Evolutionary conservation across 495 filamentous ascomycete genomes (phyloP), one percentile per base, ranked within the genome.

Genomic region (Aspergillus olivimuriae): DNA sequence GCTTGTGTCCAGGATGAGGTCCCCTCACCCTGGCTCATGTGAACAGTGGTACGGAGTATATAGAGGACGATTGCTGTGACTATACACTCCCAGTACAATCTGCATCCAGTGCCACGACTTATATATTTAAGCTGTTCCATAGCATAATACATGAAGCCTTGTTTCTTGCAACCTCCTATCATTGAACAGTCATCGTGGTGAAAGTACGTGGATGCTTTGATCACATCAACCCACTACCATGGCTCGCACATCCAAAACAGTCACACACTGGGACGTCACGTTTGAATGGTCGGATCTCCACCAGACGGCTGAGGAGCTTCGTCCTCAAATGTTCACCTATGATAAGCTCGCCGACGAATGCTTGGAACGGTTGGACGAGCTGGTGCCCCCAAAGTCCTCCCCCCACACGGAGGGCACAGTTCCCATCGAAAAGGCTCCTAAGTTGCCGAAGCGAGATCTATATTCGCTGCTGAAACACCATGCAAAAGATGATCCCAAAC

Each of bases 281-380:
- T 90, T 91, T 55, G 70, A 81, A 38, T 83, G 83, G 73, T 85
- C 85, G 0, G 58, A 73, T 2, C 58, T 79, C 1, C 87, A 94
- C 57, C 60, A 75, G 12, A 82, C 77, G 8, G 43, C 63, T n/a
- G 72, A 82, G 43, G 60, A 87, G 53, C 53, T 81, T n/a, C 51
- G 70, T n/a, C 72, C 75, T 1, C 53, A 83, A 55, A 81, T 76
- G 33, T 66, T 76, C 37, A 73, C 74, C 4, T 92, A 83, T 55
- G 87, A 94, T 57, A 62, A 60, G 1, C 66, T 89, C 2, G 83
- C 77, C 12, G 78, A 86, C 46, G 72, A 84, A 44, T 80, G 78
- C 49, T 63, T 86, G 8, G 63, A 78, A 24, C 62, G 66, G n/a
- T 56, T 88, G 23, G 76, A 83, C 51, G 60, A 61, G 15, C 69